Base-by-base conservation (phyloP, 225 moss, liverwort and hornwort species). In the Anthoceros angustus region DNA sequence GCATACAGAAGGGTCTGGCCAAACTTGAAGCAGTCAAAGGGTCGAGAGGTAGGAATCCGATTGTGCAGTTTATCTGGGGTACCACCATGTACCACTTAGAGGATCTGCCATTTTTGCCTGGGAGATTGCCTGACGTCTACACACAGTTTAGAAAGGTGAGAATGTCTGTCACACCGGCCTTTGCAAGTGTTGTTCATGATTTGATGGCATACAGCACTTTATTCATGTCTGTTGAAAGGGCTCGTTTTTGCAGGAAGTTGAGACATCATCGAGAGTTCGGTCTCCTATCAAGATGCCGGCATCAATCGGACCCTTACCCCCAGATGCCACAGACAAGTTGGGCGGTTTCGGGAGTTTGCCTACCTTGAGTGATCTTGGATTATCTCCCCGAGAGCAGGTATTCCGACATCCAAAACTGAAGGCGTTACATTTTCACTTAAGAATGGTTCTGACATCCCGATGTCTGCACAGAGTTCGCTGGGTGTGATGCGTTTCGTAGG, bases 131-230 rank as follows among this genome's bases (percentile, higher is more conserved):
- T 3, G 92, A 98, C 64, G 71, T 98, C 9, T 98, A 98, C 64
- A 98, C 98, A 23, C 92, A 98, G 72, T 98, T 92, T 45, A 84
- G 98, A 66, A 98, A 98, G 98, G 98, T 92, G 75, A 23, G 21
- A 15, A 25, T 0, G 42, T 63, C 6, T 14, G 16, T n/a, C 4
- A 9, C 66, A 55, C 12, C 5, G 8, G 8, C 6, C 25, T 20
- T 18, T 49, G 10, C 25, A 50, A 32, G 1, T 1, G 32, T 32
- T 32, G 32, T 32, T 32, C 32, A 4, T 32, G 32, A 4, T 32
- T 32, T 1, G 63, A 2, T 63, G 23, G 15, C 24, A 21, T 20
- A 63, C 23, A 18, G 1, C 23, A 63, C 63, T 63, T 20, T 3
- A 25, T 18, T 63, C n/a, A 18, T 63, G 12, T 0, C 0, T 16